These are phyloP conservation scores for Penicillium sp. DNA, from an alignment of 2,329 filamentous ascomycete genomes.

Conservation along the genomic window DNA sequence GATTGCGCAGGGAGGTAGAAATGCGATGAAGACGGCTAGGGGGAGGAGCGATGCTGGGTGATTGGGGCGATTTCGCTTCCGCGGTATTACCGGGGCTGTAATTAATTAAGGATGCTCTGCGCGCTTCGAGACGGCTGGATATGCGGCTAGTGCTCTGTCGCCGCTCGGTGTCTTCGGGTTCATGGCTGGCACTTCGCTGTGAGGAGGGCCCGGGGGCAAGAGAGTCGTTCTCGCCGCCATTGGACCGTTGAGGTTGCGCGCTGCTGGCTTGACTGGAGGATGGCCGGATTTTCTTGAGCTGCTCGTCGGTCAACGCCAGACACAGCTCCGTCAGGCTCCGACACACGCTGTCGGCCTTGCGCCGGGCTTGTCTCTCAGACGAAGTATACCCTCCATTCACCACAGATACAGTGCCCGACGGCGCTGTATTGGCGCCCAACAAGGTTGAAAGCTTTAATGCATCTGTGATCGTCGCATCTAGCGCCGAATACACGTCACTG, in stretches of 20 bases:
- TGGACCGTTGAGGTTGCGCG: constrained; percentile 24
- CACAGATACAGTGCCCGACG: constrained; percentile 44
- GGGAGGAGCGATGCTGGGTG: constrained; percentile 30
- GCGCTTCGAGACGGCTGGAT: constrained; percentile 42
- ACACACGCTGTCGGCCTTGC: constrained; percentile 92
- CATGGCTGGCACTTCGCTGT: constrained; percentile 44
- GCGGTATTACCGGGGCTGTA: constrained; percentile 26
- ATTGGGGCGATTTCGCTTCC: constrained; percentile 18
- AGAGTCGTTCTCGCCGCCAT: constrained; percentile 31
- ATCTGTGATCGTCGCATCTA: constrained; percentile 82
- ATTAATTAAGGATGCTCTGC: constrained; percentile 44
- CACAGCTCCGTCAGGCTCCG: constrained; percentile 91
- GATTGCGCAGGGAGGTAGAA: constrained; percentile 44
- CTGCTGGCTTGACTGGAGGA: constrained; percentile 35
- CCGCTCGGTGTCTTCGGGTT: constrained; percentile 38
- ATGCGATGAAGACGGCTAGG: constrained; percentile 45
- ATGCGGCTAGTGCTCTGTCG: constrained; percentile 34
- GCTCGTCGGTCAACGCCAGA: constrained; percentile 74
- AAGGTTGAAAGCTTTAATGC: constrained; percentile 78
- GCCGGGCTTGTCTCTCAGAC: constrained; percentile 81
- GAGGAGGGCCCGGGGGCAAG: constrained; percentile 35
- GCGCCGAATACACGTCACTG: constrained; percentile 72
- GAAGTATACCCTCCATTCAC: constrained; percentile 40
- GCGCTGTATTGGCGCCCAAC: constrained; percentile 73
- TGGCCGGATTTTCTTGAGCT: constrained; percentile 33